A percentile compares a stretch with the other conserved stretches of the same genome.
phyloP scores from a whole-genome alignment of 73 alveolate species.

The Paramecium sonneborni region DNA sequence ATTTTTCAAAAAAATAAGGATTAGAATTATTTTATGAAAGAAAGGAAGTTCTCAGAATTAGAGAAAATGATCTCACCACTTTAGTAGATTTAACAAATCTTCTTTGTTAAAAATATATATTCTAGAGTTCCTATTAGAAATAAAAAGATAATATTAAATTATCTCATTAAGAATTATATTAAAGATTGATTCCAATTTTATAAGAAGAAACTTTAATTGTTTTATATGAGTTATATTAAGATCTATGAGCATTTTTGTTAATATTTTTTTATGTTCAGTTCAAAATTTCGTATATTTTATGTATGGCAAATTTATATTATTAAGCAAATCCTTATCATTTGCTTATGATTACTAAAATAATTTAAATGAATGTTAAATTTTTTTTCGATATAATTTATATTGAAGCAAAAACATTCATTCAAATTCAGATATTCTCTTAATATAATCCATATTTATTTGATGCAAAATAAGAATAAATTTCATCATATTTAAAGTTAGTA shows the following conservation, averaged over 20 bases:
- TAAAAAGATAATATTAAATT: not conserved
- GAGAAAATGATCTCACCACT: not conserved
- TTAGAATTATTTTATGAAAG: constrained; percentile 2
- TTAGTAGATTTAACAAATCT: not conserved
- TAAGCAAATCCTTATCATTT: too few species aligned
- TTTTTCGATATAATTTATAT: too few species aligned
- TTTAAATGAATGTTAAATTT: too few species aligned
- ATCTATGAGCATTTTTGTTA: not conserved
- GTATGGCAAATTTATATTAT: too few species aligned
- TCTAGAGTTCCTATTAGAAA: not conserved
- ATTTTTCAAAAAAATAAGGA: not conserved
- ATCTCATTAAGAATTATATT: not conserved
- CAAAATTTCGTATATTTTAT: too few species aligned
- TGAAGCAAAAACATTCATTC: too few species aligned
- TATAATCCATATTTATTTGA: too few species aligned
- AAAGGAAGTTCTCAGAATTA: not conserved
- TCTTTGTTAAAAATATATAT: not conserved
- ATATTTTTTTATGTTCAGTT: not conserved
- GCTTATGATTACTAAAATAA: too few species aligned
- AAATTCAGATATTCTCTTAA: too few species aligned
- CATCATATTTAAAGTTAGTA: too few species aligned
- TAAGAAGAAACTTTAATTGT: not conserved
- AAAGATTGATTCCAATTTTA: not conserved
- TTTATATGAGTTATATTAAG: not conserved
- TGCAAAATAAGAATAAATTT: too few species aligned